Base-by-base conservation (phyloP, 306 rosid genomes). In the Benincasa hispida region DNA sequence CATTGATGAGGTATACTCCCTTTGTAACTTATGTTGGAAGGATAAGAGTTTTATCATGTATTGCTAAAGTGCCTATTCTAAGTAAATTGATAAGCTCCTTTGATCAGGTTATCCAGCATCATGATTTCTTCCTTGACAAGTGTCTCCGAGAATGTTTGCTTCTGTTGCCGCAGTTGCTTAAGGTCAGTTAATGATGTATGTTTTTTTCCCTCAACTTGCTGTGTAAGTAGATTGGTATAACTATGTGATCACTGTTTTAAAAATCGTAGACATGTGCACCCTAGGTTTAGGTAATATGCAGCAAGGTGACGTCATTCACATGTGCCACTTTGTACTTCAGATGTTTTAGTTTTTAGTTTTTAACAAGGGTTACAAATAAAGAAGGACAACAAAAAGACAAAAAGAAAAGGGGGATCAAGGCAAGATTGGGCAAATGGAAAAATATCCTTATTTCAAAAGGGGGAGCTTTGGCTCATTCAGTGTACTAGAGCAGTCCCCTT, bases 141-240 rank as follows among this genome's bases (percentile, higher is more conserved):
- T 91, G 98, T 79, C 85, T 94, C 83, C 85, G 97, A 78, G 97
- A 92, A 85, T 94, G 98, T 75, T 90, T 94, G 82, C 97, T 94
- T 83, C 89, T 87, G 79, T 87, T 90, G 84, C 97, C 98, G 35
- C 96, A 91, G 82, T 80, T 91, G 81, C 87, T 94, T 63, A 90
- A 94, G 98, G 98, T 94, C 79, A 65, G 97, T 85, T 72, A 24
- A 25, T 42, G 56, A 42, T 14, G 37, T 45, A 74, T 42, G 82
- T 35, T 10, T 50, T 32, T 17, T 27, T 14, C 54, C 22, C 48
- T 7, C 50, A 73, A 32, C 24, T 45, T 41, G n/a, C 27, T 39
- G 15, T 68, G 32, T 22, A 41, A 68, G 32, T 30, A 17, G 47
- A 34, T 8, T 63, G 72, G 72, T 19, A 35, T 34, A 32, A 32